Conservation (phyloP, 169 alveolate genomes). For the Plasmodium billcollinsi region DNA sequence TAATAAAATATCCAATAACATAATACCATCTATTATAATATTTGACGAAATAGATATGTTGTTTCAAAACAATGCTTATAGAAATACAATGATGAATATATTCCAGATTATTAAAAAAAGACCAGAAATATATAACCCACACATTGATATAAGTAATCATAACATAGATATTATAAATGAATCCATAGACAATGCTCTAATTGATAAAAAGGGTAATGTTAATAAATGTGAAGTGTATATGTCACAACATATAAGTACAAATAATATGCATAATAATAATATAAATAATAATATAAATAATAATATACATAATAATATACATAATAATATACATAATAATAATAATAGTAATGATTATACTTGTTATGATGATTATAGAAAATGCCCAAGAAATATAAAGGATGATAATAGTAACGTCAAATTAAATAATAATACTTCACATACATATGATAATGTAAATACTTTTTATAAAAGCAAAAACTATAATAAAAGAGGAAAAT, state of each 20-base stretch:
- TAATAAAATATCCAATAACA: constrained; percentile 8
- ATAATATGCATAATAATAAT: too few species aligned
- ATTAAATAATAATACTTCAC: not conserved
- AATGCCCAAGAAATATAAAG: not conserved
- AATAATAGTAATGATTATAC: not conserved
- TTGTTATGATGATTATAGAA: not conserved
- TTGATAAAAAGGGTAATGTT: not conserved
- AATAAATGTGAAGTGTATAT: not conserved
- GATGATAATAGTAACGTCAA: not conserved
- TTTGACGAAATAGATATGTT: constrained; percentile 86
- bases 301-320: not conserved
- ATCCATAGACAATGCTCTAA: constrained; percentile 16
- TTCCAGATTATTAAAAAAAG: constrained; percentile 79
- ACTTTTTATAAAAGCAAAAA: not conserved
- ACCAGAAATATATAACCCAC: constrained; percentile 82
- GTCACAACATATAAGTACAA: too few species aligned
- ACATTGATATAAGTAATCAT: constrained; percentile 35
- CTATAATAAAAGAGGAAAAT: not conserved
- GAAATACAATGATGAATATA: constrained; percentile 84
- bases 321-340: not conserved
- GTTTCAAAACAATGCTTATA: constrained; percentile 82
- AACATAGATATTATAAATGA: constrained; percentile 27
- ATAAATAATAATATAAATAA: too few species aligned
- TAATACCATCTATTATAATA: constrained; percentile 81
- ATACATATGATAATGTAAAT: not conserved